Evolutionary conservation across 139 green algal genomes (phyloP).

Genomic region (Micractinium conductrix): DNA sequence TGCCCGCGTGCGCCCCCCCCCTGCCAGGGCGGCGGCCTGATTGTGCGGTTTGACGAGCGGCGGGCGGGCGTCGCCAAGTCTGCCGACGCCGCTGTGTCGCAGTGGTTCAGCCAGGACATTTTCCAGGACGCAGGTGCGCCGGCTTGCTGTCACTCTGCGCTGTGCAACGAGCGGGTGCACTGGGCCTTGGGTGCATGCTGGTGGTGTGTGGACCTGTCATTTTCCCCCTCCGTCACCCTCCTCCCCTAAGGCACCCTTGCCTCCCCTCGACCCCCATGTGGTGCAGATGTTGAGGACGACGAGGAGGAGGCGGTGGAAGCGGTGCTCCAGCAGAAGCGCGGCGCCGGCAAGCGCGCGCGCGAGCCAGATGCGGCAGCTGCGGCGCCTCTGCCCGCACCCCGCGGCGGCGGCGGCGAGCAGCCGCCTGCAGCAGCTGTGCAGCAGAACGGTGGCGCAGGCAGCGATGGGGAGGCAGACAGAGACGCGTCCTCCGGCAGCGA

Average conservation of each 20-base stretch:
- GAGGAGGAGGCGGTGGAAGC: constrained; percentile 39
- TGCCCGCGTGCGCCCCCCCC: neutral
- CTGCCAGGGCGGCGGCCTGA: constrained; percentile 61
- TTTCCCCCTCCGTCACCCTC: too few relatives aligned
- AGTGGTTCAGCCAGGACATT: constrained; percentile 90
- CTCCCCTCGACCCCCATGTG: too few relatives aligned
- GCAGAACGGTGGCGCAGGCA: too few relatives aligned
- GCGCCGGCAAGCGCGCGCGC: constrained; percentile 1
- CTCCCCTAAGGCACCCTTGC: too few relatives aligned
- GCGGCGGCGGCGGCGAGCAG: constrained; percentile 18
- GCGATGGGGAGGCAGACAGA: constrained; percentile 11
- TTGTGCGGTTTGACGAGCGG: constrained; percentile 77
- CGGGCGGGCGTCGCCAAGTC: constrained; percentile 60
- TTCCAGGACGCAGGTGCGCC: constrained; percentile 78
- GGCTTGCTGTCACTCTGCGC: too few relatives aligned
- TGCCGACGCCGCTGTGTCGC: constrained; percentile 63
- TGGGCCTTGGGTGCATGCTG: too few relatives aligned
- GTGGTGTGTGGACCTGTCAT: too few relatives aligned
- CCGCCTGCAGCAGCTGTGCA: neutral
- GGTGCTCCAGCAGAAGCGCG: neutral
- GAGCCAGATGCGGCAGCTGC: neutral
- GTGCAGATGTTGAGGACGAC: constrained; percentile 37
- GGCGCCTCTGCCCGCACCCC: neutral
- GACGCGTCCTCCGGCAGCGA: constrained; percentile 16
- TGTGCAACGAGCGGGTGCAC: too few relatives aligned